Conservation (phyloP, 23 red algal genomes). For the Chondrus crispus region DNA sequence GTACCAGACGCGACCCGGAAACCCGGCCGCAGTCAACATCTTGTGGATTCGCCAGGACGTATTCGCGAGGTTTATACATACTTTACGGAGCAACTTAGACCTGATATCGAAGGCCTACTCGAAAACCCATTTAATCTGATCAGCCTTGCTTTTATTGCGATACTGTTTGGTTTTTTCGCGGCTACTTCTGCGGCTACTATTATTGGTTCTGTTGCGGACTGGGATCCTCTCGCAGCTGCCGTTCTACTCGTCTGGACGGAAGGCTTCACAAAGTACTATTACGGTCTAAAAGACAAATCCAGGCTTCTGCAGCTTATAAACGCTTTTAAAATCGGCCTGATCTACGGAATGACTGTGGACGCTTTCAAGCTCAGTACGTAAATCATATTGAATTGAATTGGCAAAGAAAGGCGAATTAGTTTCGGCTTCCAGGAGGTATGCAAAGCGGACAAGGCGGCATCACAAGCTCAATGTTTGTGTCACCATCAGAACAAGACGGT, state of each 20-base stretch:
- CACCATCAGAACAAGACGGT: constrained; percentile 8
- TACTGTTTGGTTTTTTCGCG: constrained; percentile 86
- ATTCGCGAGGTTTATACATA: neutral
- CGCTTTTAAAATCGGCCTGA: constrained; percentile 91
- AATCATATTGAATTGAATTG: neutral
- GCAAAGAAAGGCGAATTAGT: neutral
- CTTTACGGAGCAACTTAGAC: neutral
- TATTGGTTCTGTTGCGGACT: constrained; percentile 87
- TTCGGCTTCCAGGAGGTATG: neutral
- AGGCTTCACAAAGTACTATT: constrained; percentile 79
- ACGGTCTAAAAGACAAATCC: constrained; percentile 17
- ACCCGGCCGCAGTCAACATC: no score
- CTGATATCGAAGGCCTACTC: constrained; percentile 1
- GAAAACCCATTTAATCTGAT: constrained; percentile 42
- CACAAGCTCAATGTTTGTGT: neutral
- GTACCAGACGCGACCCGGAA: no score
- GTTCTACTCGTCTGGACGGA: constrained; percentile 88
- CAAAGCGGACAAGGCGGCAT: neutral
- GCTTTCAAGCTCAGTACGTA: constrained; percentile 91
- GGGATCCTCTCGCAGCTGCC: constrained; percentile 94
- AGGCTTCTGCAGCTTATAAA: constrained; percentile 72
- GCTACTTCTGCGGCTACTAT: constrained; percentile 82
- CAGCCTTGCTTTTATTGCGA: neutral
- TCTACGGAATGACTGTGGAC: constrained; percentile 88
- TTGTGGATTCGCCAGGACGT: no score